Evolutionary conservation across 768 basidiomycete species (phyloP).

Genomic region (Cystobasidiopsis lactophilus): DNA sequence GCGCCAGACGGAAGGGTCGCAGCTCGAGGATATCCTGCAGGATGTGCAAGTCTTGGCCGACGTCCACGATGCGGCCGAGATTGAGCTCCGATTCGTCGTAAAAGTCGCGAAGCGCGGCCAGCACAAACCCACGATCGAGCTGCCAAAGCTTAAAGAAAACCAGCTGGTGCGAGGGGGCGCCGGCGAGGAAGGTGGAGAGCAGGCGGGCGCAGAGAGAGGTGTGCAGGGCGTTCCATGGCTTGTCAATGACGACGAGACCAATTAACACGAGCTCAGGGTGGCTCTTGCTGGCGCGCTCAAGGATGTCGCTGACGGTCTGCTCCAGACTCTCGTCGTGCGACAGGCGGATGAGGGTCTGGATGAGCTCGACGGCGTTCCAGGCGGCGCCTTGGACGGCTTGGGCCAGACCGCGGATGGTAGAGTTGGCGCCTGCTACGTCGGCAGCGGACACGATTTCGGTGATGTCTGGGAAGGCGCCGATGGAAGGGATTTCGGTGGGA

Average conservation of each 20-base stretch:
- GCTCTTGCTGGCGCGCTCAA: conserved; percentile 81
- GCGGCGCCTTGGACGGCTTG: conserved; percentile 75
- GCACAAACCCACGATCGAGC: conserved; percentile 61
- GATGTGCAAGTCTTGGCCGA: conserved; percentile 89
- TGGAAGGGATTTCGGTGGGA: conserved; percentile 75
- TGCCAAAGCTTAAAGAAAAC: conserved; percentile 96
- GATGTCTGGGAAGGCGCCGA: conserved; percentile 57
- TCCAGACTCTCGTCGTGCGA: conserved; percentile 48
- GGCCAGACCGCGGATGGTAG: conserved; percentile 77
- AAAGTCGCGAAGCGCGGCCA: conserved; percentile 70
- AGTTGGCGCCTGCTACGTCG: conserved; percentile 60
- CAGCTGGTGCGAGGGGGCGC: conserved; percentile 82
- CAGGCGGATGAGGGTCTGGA: conserved; percentile 62
- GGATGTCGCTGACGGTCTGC: conserved; percentile 60
- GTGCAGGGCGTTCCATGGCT: conserved; percentile 69
- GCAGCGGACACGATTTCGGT: conserved; percentile 66
- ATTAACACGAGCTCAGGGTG: conserved; percentile 85
- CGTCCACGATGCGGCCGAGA: conserved; percentile 80
- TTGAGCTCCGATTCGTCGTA: conserved; percentile 81
- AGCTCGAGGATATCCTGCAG: conserved; percentile 79
- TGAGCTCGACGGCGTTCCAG: conserved; percentile 84
- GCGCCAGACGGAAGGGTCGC: conserved; percentile 47
- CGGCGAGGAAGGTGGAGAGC: conserved; percentile 68
- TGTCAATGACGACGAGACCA: conserved; percentile 47
- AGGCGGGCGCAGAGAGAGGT: conserved; percentile 67